Base-by-base conservation (phyloP, 2,329 filamentous ascomycete genomes). In the Fusarium acutatum region DNA sequence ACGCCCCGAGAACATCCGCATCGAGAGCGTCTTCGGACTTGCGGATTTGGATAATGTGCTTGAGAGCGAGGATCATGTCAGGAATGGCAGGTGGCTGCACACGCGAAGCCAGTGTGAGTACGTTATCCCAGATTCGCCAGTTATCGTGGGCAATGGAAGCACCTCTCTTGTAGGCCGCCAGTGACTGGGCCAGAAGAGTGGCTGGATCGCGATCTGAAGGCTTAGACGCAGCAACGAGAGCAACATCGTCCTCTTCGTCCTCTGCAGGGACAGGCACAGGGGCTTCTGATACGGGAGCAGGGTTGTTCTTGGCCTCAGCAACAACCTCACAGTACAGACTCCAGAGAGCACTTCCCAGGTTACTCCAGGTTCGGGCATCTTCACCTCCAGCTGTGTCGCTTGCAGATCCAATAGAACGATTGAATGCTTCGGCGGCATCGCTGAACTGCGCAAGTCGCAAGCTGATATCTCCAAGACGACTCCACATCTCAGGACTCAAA, bases 121-220 rank as follows among this genome's bases (percentile, higher is more conserved):
- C 92, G 78, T 99, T 99, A 80, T 97, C 94, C 96, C 96, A 98
- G 81, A 99, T 98, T 75, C 94, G 91, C 88, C 93, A 94, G 83
- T 96, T 96, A 76, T 95, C 92, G 81, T 94, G 89, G 57, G 97
- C 94, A 30, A 97, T 89, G 9, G 89, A 88, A 1, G 95, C 94
- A 15, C 95, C 96, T 72, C 93, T 92, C 80, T 97, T 96, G 82
- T 97, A 94, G 0, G 96, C 96, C 11, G 89, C 86, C 2, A 99
- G 88, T 0, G 96, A 91, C 79, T 97, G 94, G 1, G 88, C 85
- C 4, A 95, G 88, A 60, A 94, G 86, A 53, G 87, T 87, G 40
- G 90, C 86, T 0, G 90, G 89, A 71, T 92, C 88, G 35, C 76
- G 80, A 12, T 77, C 72, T 56, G 41, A 74, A 64, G 61, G 50